A percentile compares a stretch with the other conserved stretches of the same genome.
phyloP scores from a whole-genome alignment of 208 protist species.

The Trypanosoma boissoni region DNA sequence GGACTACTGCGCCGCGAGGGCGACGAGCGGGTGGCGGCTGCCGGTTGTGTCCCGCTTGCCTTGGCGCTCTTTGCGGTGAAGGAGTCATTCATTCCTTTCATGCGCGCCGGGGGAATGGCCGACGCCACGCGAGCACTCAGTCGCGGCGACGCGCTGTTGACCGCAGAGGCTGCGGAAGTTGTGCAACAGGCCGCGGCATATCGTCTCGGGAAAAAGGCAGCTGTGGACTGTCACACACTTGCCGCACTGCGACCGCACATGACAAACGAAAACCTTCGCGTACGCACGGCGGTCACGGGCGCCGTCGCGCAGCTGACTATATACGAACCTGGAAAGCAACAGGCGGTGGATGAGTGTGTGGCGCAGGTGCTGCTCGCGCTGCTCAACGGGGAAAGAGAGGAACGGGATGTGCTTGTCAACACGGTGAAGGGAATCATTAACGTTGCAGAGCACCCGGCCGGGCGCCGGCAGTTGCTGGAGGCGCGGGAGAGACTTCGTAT shows the following conservation, averaged over 20 bases:
- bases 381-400: slow-evolving; percentile 57
- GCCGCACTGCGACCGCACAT: slow-evolving; percentile 47
- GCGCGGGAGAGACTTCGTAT: slow-evolving; percentile 38
- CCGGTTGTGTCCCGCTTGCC: slow-evolving; percentile 49
- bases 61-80: slow-evolving; percentile 64
- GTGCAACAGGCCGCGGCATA: slow-evolving; percentile 48
- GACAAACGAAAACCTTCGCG: slow-evolving; percentile 53
- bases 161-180: slow-evolving; percentile 68
- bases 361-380: slow-evolving; percentile 30
- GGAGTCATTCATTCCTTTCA: slow-evolving; percentile 64
- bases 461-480: slow-evolving; percentile 35
- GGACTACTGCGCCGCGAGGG: slow-evolving; percentile 30
- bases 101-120: slow-evolving; percentile 35
- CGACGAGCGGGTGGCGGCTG: slow-evolving; percentile 39
- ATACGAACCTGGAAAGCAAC: slow-evolving; percentile 65
- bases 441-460: slow-evolving; percentile 64
- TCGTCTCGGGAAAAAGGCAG: slow-evolving; percentile 52
- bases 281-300: slow-evolving; percentile 55
- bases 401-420: slow-evolving; percentile 80
- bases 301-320: slow-evolving; percentile 78
- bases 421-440: slow-evolving; percentile 58
- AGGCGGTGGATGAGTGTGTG: slow-evolving; percentile 52
- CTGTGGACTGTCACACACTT: slow-evolving; percentile 42
- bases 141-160: slow-evolving; percentile 37
- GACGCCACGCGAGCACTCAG: slow-evolving; percentile 41